Base-by-base conservation (phyloP, 176 grass and related monocot genomes). In the Oryza officinalis region DNA sequence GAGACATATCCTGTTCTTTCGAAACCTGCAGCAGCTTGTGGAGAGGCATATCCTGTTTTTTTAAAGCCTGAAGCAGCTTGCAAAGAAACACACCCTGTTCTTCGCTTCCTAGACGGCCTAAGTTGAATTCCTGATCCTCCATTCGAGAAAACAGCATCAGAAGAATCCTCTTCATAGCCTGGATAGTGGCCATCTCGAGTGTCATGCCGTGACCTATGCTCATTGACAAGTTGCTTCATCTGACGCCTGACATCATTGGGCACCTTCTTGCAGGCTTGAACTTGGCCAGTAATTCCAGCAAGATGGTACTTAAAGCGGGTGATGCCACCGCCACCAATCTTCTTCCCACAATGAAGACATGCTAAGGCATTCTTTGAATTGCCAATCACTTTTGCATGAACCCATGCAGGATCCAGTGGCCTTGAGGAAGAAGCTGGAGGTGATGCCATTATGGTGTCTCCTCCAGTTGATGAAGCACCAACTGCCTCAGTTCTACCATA, bases 241-340 rank as follows among this genome's bases (percentile, higher is more conserved):
- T 89, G 82, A 74, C 4, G 69, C 68, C 75, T 79, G 76, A 92
- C 83, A 70, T 89, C 80, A 78, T 71, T 20, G 4, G 90, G 86
- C 12, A 92, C 86, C 32, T 81, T 89, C 83, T 74, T 83, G 77
- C 90, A 92, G 79, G 69, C 63, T 81, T 76, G 70, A 86, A 85
- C 86, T 35, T 89, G 79, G 6, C 90, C 83, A 37, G 69, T 73
- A 88, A 92, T 57, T 78, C 90, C 90, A 43, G 86, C 90, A 28
- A 92, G 90, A 85, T 92, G 86, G 63, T 89, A 50, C 63, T 92
- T 92, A 30, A 92, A 79, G 66, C 78, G 77, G 1, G 86, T 92
- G 52, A 92, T 89, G 47, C 90, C 86, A 0, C 90, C 79, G 0
- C 79, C 83, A 30, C 60, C 57, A 43, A 86, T 86, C 69, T 75